Conservation (phyloP, 176 grass and related monocot genomes). For the Aegilops umbellulata region DNA sequence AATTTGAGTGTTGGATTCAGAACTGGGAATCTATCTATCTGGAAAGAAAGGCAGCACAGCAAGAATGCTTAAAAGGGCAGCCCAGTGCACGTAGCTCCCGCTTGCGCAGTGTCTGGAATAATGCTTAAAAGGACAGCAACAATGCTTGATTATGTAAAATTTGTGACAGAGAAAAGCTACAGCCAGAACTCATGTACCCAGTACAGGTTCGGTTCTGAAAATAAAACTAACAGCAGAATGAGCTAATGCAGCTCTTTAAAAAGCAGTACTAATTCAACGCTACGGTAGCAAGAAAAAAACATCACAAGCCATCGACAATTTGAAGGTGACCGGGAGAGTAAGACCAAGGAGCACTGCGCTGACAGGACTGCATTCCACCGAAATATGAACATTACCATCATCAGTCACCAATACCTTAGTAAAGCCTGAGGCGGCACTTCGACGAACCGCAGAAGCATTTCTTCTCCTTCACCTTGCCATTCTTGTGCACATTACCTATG, state of each 20-base stretch:
- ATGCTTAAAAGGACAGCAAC: neutral
- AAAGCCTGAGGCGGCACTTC: constrained; percentile 42
- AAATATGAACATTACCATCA: neutral
- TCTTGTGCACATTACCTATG: constrained; percentile 39
- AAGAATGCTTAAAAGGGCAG: neutral
- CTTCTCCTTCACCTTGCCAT: constrained; percentile 40
- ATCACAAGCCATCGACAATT: neutral
- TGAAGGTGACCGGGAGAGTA: neutral
- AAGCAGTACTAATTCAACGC: neutral
- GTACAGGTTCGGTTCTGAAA: neutral
- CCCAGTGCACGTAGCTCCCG: too few species aligned
- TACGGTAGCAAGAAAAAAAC: neutral
- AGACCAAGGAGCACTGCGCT: neutral
- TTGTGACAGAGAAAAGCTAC: neutral
- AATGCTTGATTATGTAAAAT: neutral
- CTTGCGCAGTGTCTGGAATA: too few species aligned
- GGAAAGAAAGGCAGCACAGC: constrained; percentile 46
- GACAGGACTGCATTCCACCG: too few species aligned
- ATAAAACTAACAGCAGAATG: neutral
- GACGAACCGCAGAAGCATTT: constrained; percentile 25
- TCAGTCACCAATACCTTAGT: constrained; percentile 16
- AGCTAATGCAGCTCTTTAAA: neutral
- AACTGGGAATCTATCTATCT: constrained; percentile 63
- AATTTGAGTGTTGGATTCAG: too few species aligned
- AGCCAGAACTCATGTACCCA: neutral